Evolutionary conservation across 2,329 filamentous ascomycete species (phyloP).

Genomic region (Aspergillus pseudonomiae): DNA sequence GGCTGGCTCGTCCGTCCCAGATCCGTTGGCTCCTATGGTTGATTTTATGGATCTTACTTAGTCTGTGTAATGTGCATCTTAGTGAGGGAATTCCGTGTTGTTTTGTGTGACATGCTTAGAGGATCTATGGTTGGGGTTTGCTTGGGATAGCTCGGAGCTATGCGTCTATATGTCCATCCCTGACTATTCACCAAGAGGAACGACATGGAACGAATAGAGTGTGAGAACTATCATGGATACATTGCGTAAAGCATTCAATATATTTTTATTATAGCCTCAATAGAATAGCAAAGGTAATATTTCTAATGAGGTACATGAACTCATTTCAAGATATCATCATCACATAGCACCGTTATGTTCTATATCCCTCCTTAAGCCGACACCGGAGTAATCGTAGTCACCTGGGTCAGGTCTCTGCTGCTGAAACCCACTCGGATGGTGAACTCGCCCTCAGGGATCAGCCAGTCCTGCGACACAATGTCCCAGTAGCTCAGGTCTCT

Average conservation of each 20-base stretch:
- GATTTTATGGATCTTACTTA: neutral
- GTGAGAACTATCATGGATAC: neutral
- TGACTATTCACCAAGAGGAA: rapidly evolving
- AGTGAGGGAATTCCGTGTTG: neutral
- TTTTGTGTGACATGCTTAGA: too few species aligned
- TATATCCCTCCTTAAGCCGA: neutral
- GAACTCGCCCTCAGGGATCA: slow-evolving; percentile 2
- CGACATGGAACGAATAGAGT: neutral
- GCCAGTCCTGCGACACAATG: slow-evolving; percentile 60
- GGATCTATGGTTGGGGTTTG: too few species aligned
- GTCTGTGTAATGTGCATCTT: neutral
- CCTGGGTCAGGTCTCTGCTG: slow-evolving; percentile 4
- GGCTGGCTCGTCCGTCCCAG: neutral
- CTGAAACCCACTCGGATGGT: slow-evolving; percentile 3
- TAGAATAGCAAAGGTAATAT: neutral
- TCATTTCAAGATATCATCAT: neutral
- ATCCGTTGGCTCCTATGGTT: neutral
- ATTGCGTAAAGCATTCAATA: neutral
- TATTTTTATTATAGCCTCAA: neutral
- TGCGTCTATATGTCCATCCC: neutral
- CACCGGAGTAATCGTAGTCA: neutral
- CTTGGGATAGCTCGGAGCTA: too few species aligned
- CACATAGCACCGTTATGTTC: neutral
- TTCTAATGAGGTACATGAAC: neutral
- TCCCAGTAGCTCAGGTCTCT: slow-evolving; percentile 69